Evolutionary conservation across 768 basidiomycete genomes (phyloP).

Genomic region (Lactarius trivialis): DNA sequence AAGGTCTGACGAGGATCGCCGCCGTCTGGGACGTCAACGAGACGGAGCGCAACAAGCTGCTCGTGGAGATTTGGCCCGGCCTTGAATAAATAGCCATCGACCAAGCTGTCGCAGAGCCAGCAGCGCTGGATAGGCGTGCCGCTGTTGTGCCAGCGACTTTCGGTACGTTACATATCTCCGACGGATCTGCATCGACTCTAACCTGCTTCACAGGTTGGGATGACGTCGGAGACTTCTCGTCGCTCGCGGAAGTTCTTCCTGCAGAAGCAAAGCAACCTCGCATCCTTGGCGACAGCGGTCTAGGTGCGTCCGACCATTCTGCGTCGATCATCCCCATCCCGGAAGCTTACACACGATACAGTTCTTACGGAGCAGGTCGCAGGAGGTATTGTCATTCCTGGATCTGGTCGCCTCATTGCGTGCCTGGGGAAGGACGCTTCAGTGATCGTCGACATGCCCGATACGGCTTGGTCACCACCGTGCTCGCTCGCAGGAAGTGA

Average conservation of each 20-base stretch:
- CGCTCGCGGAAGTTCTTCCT: conserved; percentile 75
- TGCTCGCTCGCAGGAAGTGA: conserved; percentile 85
- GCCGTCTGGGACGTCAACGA: conserved; percentile 46
- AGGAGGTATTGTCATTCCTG: conserved; percentile 83
- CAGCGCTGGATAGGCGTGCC: conserved; percentile 67
- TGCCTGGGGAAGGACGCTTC: conserved; percentile 85
- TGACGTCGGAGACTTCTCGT: conserved; percentile 88
- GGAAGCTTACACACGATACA: conserved; percentile 37
- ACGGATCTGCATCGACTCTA: not conserved
- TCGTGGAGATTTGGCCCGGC: conserved; percentile 66
- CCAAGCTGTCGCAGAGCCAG: conserved; percentile 84
- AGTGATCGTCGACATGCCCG: conserved; percentile 88
- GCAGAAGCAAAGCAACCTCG: conserved; percentile 83
- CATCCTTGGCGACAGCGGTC: conserved; percentile 65
- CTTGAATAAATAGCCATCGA: conserved; percentile 87
- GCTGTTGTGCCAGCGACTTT: conserved; percentile 89
- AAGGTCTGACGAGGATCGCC: conserved; percentile 62
- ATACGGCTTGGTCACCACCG: conserved; percentile 84
- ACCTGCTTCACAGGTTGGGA: conserved; percentile 62
- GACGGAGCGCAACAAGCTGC: conserved; percentile 41
- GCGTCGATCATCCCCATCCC: not conserved
- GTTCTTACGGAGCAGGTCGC: conserved; percentile 90
- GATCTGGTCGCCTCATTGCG: conserved; percentile 73
- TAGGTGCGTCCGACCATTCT: conserved; percentile 60
- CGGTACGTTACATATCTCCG: conserved; percentile 43